phyloP scores from a whole-genome alignment of 352 stramenopile species.

The Pythium volutum region DNA sequence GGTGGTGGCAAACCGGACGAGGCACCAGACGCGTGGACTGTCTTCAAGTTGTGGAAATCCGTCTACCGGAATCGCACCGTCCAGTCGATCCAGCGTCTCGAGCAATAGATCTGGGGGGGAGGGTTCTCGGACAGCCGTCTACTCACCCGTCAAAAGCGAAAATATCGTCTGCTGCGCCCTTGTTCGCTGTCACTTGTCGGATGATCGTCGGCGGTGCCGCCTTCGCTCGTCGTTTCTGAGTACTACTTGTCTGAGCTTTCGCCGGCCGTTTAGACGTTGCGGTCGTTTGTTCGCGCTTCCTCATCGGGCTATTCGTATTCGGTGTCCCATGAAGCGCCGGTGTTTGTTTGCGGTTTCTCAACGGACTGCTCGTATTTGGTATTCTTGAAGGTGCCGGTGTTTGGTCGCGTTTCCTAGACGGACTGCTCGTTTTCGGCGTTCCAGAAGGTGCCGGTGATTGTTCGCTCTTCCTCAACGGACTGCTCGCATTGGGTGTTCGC shows the following conservation, averaged over 20 bases:
- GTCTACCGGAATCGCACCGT: conserved; percentile 54
- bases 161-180: conserved; percentile 24
- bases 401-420: no score
- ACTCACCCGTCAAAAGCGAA: conserved; percentile 44
- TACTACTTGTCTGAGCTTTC: background rate
- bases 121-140: conserved; percentile 27
- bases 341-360: no score
- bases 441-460: no score
- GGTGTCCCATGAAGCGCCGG: background rate
- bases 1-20: background rate
- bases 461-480: no score
- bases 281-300: background rate
- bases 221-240: conserved; percentile 23
- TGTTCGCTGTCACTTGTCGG: background rate
- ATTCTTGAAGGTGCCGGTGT: no score
- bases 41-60: conserved; percentile 57
- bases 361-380: no score
- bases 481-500: no score
- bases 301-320: background rate
- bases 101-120: conserved; percentile 9
- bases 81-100: conserved; percentile 28
- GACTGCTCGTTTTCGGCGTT: no score
- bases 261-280: background rate
- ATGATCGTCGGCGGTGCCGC: conserved; percentile 1
- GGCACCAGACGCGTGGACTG: conserved; percentile 33